Evolutionary conservation across 768 basidiomycete genomes (phyloP).

Genomic region (Flagelloscypha sp.): DNA sequence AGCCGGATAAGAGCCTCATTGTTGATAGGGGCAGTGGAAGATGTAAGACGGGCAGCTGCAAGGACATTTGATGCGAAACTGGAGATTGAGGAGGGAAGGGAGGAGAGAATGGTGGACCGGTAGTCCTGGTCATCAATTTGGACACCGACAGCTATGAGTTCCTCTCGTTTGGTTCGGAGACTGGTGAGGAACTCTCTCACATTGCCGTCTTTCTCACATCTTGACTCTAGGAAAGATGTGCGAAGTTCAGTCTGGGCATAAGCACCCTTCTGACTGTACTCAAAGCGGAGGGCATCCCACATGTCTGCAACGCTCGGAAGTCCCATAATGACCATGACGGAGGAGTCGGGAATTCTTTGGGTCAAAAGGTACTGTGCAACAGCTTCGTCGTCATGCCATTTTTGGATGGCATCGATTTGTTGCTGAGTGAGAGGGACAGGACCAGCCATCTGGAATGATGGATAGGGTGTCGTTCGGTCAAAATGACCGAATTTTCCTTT

Average conservation of each 20-base stretch:
- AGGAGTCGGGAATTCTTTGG: constrained; percentile 2
- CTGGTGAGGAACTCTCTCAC: constrained; percentile 7
- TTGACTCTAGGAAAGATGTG: not conserved
- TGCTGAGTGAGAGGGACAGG: too few species aligned
- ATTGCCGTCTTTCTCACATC: constrained; percentile 2
- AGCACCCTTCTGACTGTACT: not conserved
- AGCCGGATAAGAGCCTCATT: constrained; percentile 17
- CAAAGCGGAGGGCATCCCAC: not conserved
- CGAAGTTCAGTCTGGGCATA: not conserved
- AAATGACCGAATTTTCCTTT: constrained; percentile 4
- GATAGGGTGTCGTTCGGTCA: constrained; percentile 7
- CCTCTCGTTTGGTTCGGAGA: constrained; percentile 1
- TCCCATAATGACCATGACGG: not conserved
- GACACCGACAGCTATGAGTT: constrained; percentile 1
- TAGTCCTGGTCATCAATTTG: constrained; percentile 8
- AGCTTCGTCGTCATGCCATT: too few species aligned
- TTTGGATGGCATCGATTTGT: too few species aligned
- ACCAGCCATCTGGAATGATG: too few species aligned
- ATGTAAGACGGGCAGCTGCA: not conserved
- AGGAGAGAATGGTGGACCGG: constrained; percentile 9
- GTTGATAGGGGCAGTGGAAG: constrained; percentile 8
- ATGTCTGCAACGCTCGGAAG: not conserved
- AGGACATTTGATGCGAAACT: constrained; percentile 6
- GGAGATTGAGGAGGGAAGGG: constrained; percentile 5
- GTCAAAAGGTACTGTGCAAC: too few species aligned